Evolutionary conservation across 306 rosid species (phyloP).

Genomic region (Cicer yamashitae): DNA sequence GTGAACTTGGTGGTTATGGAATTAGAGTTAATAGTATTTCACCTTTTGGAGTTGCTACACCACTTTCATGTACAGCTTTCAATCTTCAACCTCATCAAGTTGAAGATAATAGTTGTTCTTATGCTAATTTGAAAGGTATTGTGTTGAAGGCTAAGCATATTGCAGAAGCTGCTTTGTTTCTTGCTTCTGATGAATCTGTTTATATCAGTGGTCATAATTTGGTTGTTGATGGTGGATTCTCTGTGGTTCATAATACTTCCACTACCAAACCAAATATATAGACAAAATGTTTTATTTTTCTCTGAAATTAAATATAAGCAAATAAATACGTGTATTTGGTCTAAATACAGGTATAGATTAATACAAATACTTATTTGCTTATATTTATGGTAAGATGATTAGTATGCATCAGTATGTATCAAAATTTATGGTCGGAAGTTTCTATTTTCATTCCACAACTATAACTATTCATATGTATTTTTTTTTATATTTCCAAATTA

Average conservation of each 20-base stretch:
- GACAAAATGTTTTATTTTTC: not conserved
- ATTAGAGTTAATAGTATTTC: constrained; percentile 84
- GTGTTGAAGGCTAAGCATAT: constrained; percentile 72
- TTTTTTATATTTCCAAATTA: constrained; percentile 19
- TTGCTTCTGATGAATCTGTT: constrained; percentile 77
- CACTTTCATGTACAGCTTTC: constrained; percentile 64
- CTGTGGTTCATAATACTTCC: constrained; percentile 54
- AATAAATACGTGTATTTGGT: no score
- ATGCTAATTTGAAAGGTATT: constrained; percentile 74
- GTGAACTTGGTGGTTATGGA: constrained; percentile 80
- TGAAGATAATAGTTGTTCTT: constrained; percentile 51
- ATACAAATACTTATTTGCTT: no score
- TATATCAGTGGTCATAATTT: constrained; percentile 84
- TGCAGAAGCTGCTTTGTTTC: constrained; percentile 85
- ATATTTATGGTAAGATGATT: no score
- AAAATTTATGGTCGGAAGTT: not conserved
- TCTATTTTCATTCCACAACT: constrained; percentile 48
- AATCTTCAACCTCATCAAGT: constrained; percentile 56
- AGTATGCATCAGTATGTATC: no score
- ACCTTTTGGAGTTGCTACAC: constrained; percentile 86
- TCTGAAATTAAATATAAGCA: no score
- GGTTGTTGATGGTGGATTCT: constrained; percentile 84
- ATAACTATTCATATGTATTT: constrained; percentile 38
- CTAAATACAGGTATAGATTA: no score
- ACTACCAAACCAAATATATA: constrained; percentile 13